Base-by-base conservation (phyloP, 1,284 basidiomycete genomes). In the Mycena citricolor region DNA sequence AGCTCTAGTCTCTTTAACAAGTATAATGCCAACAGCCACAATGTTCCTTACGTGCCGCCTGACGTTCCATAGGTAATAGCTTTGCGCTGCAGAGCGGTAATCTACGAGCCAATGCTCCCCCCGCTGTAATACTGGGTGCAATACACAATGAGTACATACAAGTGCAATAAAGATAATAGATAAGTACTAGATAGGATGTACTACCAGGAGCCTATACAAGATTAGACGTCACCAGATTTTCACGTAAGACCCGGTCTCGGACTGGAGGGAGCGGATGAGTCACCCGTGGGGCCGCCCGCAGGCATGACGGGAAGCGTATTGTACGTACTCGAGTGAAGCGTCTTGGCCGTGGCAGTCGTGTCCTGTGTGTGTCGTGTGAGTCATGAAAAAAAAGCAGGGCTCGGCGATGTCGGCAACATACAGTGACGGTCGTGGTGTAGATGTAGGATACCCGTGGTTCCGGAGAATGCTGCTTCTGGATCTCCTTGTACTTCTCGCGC, bases 341-440 rank as follows among this genome's bases (percentile, higher is more conserved):
- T 74, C 33, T 65, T 67, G 4, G 63, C 70, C 23, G 73, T 76
- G 11, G 71, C 69, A 42, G 66, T 63, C 13, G 71, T 76, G 51
- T 76, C 71, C 71, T 73, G 29, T n/a, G 19, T 16, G 14, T 10
- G 32, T 11, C 28, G 19, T 32, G 30, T 21, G 10, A 37, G 25
- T 8, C 14, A 14, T 42, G 8, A 39, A 29, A 38, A 39, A 25
- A 39, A 35, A 14, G 26, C 32, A 14, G 13, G 12, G 28, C 14
- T 24, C 34, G 34, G 13, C 12, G 41, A 22, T 28, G 20, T 17
- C 31, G 11, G 21, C 19, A 25, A 60, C 63, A 29, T 55, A 74
- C 73, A 25, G 71, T 74, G 17, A 74, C 73, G 19, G 73, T 75
- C 2, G 73, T 75, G 3, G 70, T 66, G 44, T 73, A 73, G 22